Base-by-base conservation (phyloP, 257 asterid genomes). In the Dorcoceras hygrometricum region DNA sequence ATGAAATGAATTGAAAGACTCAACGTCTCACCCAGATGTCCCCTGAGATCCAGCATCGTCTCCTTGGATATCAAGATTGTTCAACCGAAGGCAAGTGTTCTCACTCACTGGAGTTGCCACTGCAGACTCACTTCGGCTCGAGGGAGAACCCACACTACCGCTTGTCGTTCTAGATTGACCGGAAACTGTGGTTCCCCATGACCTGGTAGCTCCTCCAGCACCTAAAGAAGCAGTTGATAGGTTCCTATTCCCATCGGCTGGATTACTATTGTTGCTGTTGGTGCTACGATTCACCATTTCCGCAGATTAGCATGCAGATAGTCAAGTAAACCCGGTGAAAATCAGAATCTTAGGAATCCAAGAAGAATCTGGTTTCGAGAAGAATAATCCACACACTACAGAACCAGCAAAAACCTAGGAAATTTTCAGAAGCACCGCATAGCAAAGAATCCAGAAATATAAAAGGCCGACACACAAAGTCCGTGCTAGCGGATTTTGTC, bases 91-190 rank as follows among this genome's bases (percentile, higher is more conserved):
- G 56, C 79, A 76, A 50, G 86, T 75, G 72, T 70, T 72, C 20
- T 81, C 94, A 62, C 85, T 81, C 3, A 78, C 88, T 18, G 95
- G 88, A 19, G 88, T 82, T 23, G 88, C 83, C 70, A 77, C 71
- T 27, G 90, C 89, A 10, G 86, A 86, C 77, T 89, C 94, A 57
- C 94, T 89, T 71, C 94, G 84, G 79, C 87, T 82, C 1, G 95
- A 86, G 5, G 96, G 96, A 4, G 95, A 89, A 59, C 96, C 95
- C 54, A 75, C 79, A 60, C 96, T 87, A 48, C 90, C 89, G 71
- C 91, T 87, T 18, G 93, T 89, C 23, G 94, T 85, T 66, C 79
- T 71, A 9, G 96, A 89, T 77, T 85, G 95, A 65, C 95, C 95
- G 23, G 96, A 89, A 80, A 72, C 73, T 9, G 91, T 75, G 57